Base-by-base conservation (phyloP, 768 basidiomycete genomes). In the Nidularia pulvinata region DNA sequence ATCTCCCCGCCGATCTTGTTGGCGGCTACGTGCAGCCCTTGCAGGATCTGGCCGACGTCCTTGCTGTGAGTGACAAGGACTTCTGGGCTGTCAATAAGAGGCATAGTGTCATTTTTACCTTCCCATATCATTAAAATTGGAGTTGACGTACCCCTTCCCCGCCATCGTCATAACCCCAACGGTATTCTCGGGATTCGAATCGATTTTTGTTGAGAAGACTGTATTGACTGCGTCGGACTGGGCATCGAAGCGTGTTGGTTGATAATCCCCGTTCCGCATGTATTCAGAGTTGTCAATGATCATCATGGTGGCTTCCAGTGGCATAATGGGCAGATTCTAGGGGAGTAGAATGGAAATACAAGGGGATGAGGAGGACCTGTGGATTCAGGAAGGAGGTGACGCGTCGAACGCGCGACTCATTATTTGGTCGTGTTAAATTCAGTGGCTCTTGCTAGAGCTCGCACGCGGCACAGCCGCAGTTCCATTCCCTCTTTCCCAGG, bases 131-230 rank as follows among this genome's bases (percentile, higher is more conserved):
- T 50, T 44, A 46, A 39, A 39, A 39, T 7, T n/a, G n/a, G 37
- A 39, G 33, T 22, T n/a, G 37, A 36, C 83, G 69, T 64, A 96
- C 96, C 89, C 88, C 71, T 97, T 97, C 52, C 93, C 91, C 11
- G 94, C 96, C 93, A 96, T 96, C 32, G 93, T 93, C 95, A 99
- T 97, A 42, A 98, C 75, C 4, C 97, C 97, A 42, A 98, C 95
- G 9, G 94, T 94, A 72, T 91, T 98, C 75, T 99, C 97, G 14
- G 96, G 93, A 74, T 99, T 98, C 25, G 93, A 89, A 67, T 93
- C 89, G 60, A 89, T 89, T 81, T 99, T 99, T 50, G 92, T 86
- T 67, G 89, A 87, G 69, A 97, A 95, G 61, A 98, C 80, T 53
- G 87, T 84, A 53, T 84, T 94, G 58, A 95, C 91, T 2, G 96